Conservation (phyloP, 2,329 filamentous ascomycete genomes). For the Cercospora sp. region DNA sequence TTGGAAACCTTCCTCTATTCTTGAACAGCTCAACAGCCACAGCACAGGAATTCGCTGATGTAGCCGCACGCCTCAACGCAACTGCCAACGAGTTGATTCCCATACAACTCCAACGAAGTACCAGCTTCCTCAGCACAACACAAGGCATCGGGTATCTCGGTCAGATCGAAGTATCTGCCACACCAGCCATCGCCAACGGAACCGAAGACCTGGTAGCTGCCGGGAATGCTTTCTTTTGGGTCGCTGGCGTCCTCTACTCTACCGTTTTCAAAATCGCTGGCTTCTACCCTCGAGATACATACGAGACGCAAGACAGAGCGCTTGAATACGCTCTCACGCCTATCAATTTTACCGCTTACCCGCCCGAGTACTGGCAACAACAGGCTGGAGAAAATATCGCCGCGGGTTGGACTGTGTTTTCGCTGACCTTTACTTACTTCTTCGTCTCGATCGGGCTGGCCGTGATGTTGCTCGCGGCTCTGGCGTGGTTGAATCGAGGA, state of each 20-base stretch:
- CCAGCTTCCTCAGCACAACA: neutral
- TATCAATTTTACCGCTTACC: slow-evolving; percentile 14
- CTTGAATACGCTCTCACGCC: neutral
- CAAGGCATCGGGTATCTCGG: slow-evolving; percentile 10
- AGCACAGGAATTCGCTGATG: neutral
- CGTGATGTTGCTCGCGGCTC: slow-evolving; percentile 35
- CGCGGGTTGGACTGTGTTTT: slow-evolving; percentile 19
- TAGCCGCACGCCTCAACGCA: slow-evolving; percentile 8
- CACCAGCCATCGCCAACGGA: slow-evolving; percentile 20
- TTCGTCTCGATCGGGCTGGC: slow-evolving; percentile 35
- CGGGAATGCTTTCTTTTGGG: slow-evolving; percentile 19
- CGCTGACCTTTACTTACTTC: slow-evolving; percentile 36
- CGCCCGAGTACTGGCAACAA: slow-evolving; percentile 4
- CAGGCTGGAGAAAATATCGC: slow-evolving; percentile 6
- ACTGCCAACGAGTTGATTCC: slow-evolving; percentile 12
- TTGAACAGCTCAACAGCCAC: neutral
- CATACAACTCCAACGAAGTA: slow-evolving; percentile 5
- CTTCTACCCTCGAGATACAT: slow-evolving; percentile 12
- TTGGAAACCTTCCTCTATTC: neutral
- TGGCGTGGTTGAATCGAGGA: slow-evolving; percentile 31
- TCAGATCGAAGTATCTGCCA: slow-evolving; percentile 8
- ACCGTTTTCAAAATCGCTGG: slow-evolving; percentile 25
- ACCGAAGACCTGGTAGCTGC: slow-evolving; percentile 1
- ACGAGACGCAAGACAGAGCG: neutral
- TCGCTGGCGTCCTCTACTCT: slow-evolving; percentile 14